Percentiles rank a stretch among this genome's conserved stretches.
phyloP scores from a whole-genome alignment of 768 basidiomycete species.

The Podaxis sp. region DNA sequence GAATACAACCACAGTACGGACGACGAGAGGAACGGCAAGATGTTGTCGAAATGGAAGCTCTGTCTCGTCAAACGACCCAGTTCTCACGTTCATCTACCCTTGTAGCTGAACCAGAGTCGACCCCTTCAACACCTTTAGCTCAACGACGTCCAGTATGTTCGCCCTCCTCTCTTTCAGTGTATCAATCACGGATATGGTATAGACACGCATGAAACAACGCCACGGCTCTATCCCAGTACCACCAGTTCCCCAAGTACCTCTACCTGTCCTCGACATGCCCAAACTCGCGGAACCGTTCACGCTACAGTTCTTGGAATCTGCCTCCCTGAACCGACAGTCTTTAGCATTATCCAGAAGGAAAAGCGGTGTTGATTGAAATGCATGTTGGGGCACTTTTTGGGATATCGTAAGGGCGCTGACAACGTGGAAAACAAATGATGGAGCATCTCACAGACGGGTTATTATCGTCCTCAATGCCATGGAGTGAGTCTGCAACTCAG shows the following conservation, averaged over 20 bases:
- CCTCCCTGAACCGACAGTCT: background rate
- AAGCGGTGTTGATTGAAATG: background rate
- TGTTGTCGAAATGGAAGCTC: background rate
- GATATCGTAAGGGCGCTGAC: background rate
- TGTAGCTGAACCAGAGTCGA: conserved; percentile 7
- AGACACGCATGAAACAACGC: background rate
- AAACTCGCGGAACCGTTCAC: background rate
- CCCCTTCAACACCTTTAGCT: background rate
- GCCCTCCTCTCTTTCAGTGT: background rate
- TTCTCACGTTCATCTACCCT: conserved; percentile 10
- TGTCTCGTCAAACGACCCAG: conserved; percentile 10
- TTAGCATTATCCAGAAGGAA: background rate
- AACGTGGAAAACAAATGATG: background rate
- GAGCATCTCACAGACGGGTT: background rate
- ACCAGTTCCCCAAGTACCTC: conserved; percentile 3
- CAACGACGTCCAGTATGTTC: background rate
- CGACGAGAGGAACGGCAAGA: background rate
- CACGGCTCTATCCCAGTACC: background rate
- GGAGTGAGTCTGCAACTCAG: background rate
- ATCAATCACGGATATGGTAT: background rate
- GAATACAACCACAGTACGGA: background rate
- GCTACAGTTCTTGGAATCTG: background rate
- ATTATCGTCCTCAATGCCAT: background rate
- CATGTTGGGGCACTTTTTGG: no score
- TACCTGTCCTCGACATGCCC: background rate